These are phyloP conservation scores for Phytophthora syringae DNA, from an alignment of 352 stramenopile species.

Conservation along the genomic window DNA sequence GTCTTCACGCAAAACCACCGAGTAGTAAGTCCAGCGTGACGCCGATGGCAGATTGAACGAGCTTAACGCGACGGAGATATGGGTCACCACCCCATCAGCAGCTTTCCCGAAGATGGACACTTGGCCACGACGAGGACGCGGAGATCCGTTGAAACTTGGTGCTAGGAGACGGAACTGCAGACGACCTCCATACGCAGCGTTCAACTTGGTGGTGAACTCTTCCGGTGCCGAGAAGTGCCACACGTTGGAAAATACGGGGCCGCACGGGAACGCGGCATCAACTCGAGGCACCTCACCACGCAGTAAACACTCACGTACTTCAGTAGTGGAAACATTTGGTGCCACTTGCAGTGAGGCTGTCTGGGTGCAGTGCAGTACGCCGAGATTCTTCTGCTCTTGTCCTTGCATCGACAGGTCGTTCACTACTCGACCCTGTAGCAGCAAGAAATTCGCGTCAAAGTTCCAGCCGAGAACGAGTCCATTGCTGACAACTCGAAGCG, in stretches of 20 bases:
- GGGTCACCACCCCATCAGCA: slow-evolving; percentile 12
- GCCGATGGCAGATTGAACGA: slow-evolving; percentile 55
- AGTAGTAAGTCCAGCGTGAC: slow-evolving; percentile 68
- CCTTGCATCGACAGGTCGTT: slow-evolving; percentile 59
- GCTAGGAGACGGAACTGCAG: slow-evolving; percentile 77
- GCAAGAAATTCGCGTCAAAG: slow-evolving; percentile 49
- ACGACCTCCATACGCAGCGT: slow-evolving; percentile 59
- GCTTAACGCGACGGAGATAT: slow-evolving; percentile 56
- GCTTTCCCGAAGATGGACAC: slow-evolving; percentile 51
- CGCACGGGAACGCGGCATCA: slow-evolving; percentile 59
- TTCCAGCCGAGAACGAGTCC: slow-evolving; percentile 71
- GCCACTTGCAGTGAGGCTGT: slow-evolving; percentile 2
- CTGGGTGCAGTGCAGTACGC: slow-evolving; percentile 45
- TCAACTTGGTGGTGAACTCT: slow-evolving; percentile 39
- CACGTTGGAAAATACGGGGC: slow-evolving; percentile 68
- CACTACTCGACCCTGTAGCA: slow-evolving; percentile 32
- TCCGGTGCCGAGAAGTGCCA: slow-evolving; percentile 67
- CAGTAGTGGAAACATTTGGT: slow-evolving; percentile 4
- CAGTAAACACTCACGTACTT: slow-evolving; percentile 34
- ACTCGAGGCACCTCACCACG: slow-evolving; percentile 48
- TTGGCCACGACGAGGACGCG: slow-evolving; percentile 57
- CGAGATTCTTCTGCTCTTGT: slow-evolving; percentile 50
- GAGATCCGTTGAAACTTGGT: slow-evolving; percentile 69
- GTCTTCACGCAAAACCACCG: slow-evolving; percentile 70
- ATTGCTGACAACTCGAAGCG: slow-evolving; percentile 56